phyloP scores from a whole-genome alignment of 352 stramenopile species.

The Phytophthora pluvialis region DNA sequence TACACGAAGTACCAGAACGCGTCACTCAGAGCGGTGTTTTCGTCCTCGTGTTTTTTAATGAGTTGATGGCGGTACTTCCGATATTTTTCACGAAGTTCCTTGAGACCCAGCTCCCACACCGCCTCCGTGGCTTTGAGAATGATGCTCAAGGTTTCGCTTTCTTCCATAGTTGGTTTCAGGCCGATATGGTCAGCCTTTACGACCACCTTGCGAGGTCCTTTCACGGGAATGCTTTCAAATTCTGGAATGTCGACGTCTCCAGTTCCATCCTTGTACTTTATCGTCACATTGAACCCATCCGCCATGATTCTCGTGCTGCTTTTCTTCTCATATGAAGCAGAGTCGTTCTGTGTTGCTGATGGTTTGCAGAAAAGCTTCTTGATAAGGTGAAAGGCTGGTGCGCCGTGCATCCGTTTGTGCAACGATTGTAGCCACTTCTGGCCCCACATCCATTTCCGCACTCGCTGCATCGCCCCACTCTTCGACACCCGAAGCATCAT shows the following conservation, averaged over 20 bases:
- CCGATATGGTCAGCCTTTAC: background rate
- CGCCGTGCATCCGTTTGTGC: background rate
- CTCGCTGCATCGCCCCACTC: slow-evolving; percentile 1
- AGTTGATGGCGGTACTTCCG: background rate
- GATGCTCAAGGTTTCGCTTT: background rate
- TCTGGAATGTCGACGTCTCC: background rate
- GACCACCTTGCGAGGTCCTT: background rate
- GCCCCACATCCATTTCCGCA: background rate
- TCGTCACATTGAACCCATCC: slow-evolving; percentile 43
- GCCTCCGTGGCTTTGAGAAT: background rate
- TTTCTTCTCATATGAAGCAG: no score
- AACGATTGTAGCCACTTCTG: background rate
- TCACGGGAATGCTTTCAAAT: background rate
- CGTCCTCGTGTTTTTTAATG: background rate
- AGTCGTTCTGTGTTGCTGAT: background rate
- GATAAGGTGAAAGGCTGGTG: background rate
- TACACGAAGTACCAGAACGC: slow-evolving; percentile 12
- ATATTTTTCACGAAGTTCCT: background rate
- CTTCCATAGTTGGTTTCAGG: background rate
- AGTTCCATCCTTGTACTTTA: slow-evolving; percentile 25
- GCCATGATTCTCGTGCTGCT: slow-evolving; percentile 27
- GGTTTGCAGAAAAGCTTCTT: background rate
- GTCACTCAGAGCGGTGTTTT: background rate
- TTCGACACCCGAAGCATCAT: background rate
- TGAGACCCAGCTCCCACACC: background rate